A percentile compares a stretch with the other conserved stretches of the same genome.
Evolutionary conservation across 2,329 filamentous ascomycete genomes (phyloP).

Genomic region (Cryphonectria radicalis): DNA sequence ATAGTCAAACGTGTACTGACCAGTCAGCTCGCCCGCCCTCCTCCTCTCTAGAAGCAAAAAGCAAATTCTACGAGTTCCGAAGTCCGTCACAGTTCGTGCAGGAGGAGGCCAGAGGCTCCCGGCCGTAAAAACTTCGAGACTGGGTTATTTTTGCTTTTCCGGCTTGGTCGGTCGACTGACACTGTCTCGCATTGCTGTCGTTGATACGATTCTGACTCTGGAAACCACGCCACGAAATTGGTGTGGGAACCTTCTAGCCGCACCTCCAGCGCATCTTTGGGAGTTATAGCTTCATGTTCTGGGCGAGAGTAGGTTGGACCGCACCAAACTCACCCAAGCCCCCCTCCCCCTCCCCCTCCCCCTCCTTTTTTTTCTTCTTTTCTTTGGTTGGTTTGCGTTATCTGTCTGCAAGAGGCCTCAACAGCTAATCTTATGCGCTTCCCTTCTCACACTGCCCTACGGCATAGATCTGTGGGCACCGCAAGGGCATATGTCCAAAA

Average conservation of each 20-base stretch:
- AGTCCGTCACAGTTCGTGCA: neutral
- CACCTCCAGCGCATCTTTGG: neutral
- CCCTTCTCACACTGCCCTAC: neutral
- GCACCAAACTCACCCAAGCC: neutral
- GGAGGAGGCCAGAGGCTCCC: neutral
- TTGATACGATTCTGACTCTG: neutral
- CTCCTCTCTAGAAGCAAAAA: neutral
- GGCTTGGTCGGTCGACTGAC: neutral
- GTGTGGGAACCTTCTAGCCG: neutral
- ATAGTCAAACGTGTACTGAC: constrained; percentile 2
- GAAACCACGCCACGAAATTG: neutral
- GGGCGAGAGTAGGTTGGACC: neutral
- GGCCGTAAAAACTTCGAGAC: neutral
- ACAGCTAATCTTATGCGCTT: neutral
- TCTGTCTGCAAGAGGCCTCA: neutral
- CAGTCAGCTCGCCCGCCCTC: neutral
- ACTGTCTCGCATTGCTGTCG: neutral
- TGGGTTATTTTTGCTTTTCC: neutral
- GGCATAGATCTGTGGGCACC: neutral
- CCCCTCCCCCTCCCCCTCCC: too few relatives aligned
- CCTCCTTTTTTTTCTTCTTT: neutral
- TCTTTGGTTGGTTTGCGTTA: neutral
- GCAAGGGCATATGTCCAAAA: neutral
- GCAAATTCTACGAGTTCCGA: neutral
- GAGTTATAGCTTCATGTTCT: neutral